Evolutionary conservation across 257 asterid species (phyloP), one percentile per base, ranked within the genome.

Genomic region (Solanum chiquidenum): DNA sequence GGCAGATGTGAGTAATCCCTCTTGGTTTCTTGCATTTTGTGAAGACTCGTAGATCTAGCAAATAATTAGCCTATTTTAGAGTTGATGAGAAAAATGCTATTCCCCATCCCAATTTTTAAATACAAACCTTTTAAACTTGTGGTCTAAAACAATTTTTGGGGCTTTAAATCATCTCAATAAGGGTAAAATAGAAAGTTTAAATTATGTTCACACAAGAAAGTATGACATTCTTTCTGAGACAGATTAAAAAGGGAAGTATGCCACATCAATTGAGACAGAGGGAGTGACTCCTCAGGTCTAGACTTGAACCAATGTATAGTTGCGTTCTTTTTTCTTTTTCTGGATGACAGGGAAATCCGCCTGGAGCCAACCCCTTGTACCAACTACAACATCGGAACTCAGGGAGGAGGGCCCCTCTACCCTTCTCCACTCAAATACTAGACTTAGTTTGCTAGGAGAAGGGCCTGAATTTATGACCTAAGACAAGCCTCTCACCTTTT

Each of bases 1-100:
- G 96, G 94, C 95, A 74, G 94, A 93, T 90, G 99, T 97, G 92
- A 92, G 99, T 91, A 52, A 52, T 60, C 60, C 29, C 79, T 74
- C 27, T 23, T 73, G 82, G 66, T 79, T 18, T 86, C 80, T 71
- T 79, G 14, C 85, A 27, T 27, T 79, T 79, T 79, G 16, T 79
- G 25, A 79, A 79, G 85, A 29, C 40, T 34, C 18, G 16, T 79
- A 27, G n/a, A 16, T 31, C n/a, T 40, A 25, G 62, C 62, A 40
- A 44, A n/a, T 42, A 42, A n/a, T 40, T 77, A 25, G 14, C 62
- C 37, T n/a, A 13, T 42, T 77, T 42, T 40, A 77, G 62, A 13
- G 84, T 77, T 40, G 62, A 58, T 42, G 62, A 42, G 84, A 12
- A 42, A 7, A 25, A 40, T n/a, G 31, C 83, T 40, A 76, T 68